Evolutionary conservation across 192 early-diverging fungal genomes (phyloP).

Genomic region (Coemansia erecta): DNA sequence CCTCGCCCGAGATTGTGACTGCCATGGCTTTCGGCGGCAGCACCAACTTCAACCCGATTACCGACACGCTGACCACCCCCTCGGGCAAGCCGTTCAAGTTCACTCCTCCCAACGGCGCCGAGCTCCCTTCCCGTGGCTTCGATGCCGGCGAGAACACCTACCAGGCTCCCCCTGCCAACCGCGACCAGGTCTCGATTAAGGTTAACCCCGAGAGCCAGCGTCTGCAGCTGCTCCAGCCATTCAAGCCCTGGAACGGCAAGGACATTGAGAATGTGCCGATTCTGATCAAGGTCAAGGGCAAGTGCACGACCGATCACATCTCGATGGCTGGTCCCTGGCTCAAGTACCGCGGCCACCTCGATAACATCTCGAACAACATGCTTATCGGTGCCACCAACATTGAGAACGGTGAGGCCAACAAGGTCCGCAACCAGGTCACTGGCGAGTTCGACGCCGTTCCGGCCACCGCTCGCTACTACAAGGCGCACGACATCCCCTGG

Average conservation of each 20-base stretch:
- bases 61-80: conserved; percentile 80
- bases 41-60: conserved; percentile 92
- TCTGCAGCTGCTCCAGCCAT: conserved; percentile 88
- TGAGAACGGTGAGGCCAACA: conserved; percentile 79
- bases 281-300: conserved; percentile 95
- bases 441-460: conserved; percentile 87
- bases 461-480: conserved; percentile 91
- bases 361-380: conserved; percentile 99
- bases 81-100: conserved; percentile 97
- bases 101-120: conserved; percentile 73
- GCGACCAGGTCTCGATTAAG: conserved; percentile 65
- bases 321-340: conserved; percentile 89
- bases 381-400: conserved; percentile 95
- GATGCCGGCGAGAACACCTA: conserved; percentile 93
- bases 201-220: conserved; percentile 86
- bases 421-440: conserved; percentile 68
- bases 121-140: conserved; percentile 90
- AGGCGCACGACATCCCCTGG: conserved; percentile 83
- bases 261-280: conserved; percentile 79
- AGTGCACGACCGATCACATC: conserved; percentile 99
- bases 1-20: conserved; percentile 92
- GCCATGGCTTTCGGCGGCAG: conserved; percentile 94
- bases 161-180: conserved; percentile 89
- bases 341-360: conserved; percentile 96
- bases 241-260: conserved; percentile 85